Base-by-base conservation (phyloP, 2,329 filamentous ascomycete species). In the Xylaria hypoxylon region DNA sequence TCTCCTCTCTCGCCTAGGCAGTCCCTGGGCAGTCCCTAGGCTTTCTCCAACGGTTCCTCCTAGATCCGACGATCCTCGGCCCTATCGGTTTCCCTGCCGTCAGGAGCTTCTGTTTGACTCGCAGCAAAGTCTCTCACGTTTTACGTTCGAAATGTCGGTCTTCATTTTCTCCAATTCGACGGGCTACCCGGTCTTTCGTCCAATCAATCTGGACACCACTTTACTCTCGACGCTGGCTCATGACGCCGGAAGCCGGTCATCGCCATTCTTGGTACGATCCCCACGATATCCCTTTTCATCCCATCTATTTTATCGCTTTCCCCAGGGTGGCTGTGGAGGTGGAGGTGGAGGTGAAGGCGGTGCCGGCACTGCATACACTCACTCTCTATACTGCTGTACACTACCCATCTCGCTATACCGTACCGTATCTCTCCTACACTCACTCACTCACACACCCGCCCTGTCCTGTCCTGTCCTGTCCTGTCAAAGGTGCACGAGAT, bases 71-170 rank as follows among this genome's bases (percentile, higher is more conserved):
- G 63, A 68, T 68, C 59, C 35, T 66, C 64, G 64, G 64, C 59
- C 64, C 58, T 63, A 65, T 59, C 51, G 31, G 42, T 55, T 55
- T 66, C 15, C 62, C 59, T 66, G 59, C 62, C 62, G 62, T 53
- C 62, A 65, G 62, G 62, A 68, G 62, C 45, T 62, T 44, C 28
- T 47, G 11, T 28, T 40, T 51, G 19, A 10, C 22, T 56, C 28
- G 48, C 55, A 60, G 52, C 50, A 45, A 31, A 65, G 47, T 67
- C 68, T 74, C 70, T 73, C 70, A 75, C 72, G 71, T 68, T 71
- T 70, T 67, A 70, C 69, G 72, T 74, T 73, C 72, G 72, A 74
- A 69, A 71, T 71, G 55, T 51, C 65, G 71, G 67, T 73, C 69
- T 66, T 74, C 70, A 73, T 71, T 72, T 70, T 74, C 71, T 72